Percentiles rank a stretch among this genome's conserved stretches.
Conservation (phyloP, 2,329 filamentous ascomycete species). For the Dothideomycetes sp. region DNA sequence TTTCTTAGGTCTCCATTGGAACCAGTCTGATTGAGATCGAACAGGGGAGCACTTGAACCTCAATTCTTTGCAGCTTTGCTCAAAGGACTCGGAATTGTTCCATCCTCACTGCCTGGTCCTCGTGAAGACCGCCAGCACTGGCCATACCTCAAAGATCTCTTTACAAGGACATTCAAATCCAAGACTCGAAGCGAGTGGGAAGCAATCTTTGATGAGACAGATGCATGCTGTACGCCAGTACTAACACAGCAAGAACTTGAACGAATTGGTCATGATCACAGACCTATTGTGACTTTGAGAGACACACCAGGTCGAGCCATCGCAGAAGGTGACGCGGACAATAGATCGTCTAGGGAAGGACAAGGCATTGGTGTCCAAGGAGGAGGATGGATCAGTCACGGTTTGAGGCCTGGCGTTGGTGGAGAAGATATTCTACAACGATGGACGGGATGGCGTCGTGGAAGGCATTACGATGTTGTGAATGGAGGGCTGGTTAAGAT, state of each 20-base stretch:
- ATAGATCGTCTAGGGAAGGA: conserved; percentile 39
- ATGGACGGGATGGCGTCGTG: conserved; percentile 73
- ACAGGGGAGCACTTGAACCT: conserved; percentile 70
- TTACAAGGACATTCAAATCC: conserved; percentile 55
- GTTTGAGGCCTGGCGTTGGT: conserved; percentile 58
- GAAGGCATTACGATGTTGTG: conserved; percentile 59
- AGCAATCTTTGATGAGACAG: conserved; percentile 72
- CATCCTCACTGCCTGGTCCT: conserved; percentile 35
- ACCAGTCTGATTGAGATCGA: too few species aligned
- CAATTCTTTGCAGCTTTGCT: conserved; percentile 69
- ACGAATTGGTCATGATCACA: conserved; percentile 54
- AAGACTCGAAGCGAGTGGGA: conserved; percentile 78
- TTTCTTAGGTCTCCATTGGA: too few species aligned
- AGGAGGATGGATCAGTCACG: conserved; percentile 53
- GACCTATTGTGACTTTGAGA: conserved; percentile 59
- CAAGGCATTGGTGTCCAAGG: conserved; percentile 59
- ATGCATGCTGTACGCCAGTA: conserved; percentile 88
- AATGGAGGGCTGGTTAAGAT: conserved; percentile 49
- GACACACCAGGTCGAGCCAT: conserved; percentile 61
- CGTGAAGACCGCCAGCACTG: conserved; percentile 56
- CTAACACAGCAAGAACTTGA: conserved; percentile 66
- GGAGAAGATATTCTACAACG: conserved; percentile 58
- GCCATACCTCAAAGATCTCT: conserved; percentile 54
- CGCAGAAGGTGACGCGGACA: conserved; percentile 37
- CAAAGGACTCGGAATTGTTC: conserved; percentile 53